A percentile compares a stretch with the other conserved stretches of the same genome.
phyloP scores from a whole-genome alignment of 352 stramenopile genomes.

The Globisporangium apiculatum region DNA sequence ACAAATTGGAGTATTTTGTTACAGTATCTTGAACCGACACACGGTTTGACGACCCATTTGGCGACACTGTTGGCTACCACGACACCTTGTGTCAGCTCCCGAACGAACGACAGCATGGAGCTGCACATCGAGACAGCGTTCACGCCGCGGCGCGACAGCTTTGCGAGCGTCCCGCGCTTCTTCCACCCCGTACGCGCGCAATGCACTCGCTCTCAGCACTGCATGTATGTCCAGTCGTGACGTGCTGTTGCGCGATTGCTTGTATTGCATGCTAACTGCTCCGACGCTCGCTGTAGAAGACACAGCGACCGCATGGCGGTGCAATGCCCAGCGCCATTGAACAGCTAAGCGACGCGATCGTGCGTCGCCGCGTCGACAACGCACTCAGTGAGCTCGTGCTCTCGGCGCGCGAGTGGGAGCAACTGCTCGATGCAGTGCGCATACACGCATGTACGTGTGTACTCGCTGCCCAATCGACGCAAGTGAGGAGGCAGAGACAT shows the following conservation, averaged over 20 bases:
- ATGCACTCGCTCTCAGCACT: neutral
- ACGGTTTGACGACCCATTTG: too few relatives aligned
- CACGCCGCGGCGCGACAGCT: neutral
- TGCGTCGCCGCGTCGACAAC: neutral
- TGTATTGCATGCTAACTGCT: neutral
- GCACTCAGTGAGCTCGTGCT: constrained; percentile 14
- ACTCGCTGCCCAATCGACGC: constrained; percentile 1
- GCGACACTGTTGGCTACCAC: too few relatives aligned
- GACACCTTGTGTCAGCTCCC: too few relatives aligned
- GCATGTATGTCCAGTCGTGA: neutral
- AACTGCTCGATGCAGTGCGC: constrained; percentile 13
- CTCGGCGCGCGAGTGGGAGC: constrained; percentile 10
- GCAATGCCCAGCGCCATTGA: neutral
- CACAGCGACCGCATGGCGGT: too few relatives aligned
- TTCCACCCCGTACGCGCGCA: constrained; percentile 27
- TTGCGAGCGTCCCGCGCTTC: constrained; percentile 32
- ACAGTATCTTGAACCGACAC: too few relatives aligned
- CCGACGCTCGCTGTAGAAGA: neutral
- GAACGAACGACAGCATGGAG: constrained; percentile 2
- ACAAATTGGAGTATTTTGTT: too few relatives aligned
- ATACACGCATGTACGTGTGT: constrained; percentile 14
- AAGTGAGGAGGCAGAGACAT: too few relatives aligned
- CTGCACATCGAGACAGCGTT: constrained; percentile 4
- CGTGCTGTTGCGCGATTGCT: neutral
- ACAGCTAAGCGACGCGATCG: constrained; percentile 6